Percentiles rank a stretch among this genome's conserved stretches.
Evolutionary conservation across 176 grass and related monocot genomes (phyloP).

Genomic region (Cocos nucifera): DNA sequence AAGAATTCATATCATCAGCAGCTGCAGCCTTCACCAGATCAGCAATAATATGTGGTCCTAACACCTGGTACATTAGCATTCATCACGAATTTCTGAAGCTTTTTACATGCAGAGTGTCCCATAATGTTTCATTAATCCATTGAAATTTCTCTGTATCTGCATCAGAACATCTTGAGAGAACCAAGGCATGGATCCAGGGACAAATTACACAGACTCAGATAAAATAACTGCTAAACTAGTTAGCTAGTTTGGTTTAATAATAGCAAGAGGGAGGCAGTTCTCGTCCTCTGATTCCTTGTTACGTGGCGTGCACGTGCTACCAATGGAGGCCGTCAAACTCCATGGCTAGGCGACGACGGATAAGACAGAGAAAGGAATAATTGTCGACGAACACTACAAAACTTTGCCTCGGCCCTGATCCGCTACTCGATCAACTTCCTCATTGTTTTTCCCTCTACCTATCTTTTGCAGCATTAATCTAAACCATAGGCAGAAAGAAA

Average conservation of each 20-base stretch:
- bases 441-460: background rate
- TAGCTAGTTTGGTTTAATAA: background rate
- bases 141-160: background rate
- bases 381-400: conserved; percentile 23
- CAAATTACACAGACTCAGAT: conserved; percentile 20
- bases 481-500: too few species aligned
- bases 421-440: background rate
- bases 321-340: conserved; percentile 19
- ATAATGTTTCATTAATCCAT: background rate
- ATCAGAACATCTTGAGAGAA: conserved; percentile 1
- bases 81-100: too few species aligned
- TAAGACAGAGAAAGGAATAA: conserved; percentile 55
- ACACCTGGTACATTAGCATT: too few species aligned
- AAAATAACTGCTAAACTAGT: background rate
- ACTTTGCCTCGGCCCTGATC: background rate
- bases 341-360: conserved; percentile 38
- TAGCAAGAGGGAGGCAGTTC: background rate
- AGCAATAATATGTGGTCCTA: too few species aligned
- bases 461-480: too few species aligned
- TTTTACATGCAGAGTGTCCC: too few species aligned
- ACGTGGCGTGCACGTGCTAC: conserved; percentile 29
- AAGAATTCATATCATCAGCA: too few species aligned
- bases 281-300: conserved; percentile 5
- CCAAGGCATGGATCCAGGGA: conserved; percentile 21
- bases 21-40: too few species aligned